Evolutionary conservation across 2,329 filamentous ascomycete genomes (phyloP), one percentile per base, ranked within the genome.

Genomic region (Colletotrichum musicola): DNA sequence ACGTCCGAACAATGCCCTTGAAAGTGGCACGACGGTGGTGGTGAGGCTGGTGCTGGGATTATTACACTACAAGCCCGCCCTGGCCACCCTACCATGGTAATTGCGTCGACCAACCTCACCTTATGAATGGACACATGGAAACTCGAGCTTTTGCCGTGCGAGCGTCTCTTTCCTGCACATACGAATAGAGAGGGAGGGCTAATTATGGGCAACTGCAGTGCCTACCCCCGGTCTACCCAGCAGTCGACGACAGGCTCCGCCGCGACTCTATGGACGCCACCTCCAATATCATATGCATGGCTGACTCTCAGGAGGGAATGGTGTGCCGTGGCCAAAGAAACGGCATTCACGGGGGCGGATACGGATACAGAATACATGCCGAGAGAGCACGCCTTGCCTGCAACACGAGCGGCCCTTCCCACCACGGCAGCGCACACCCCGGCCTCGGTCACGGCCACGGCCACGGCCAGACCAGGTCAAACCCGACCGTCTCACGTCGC

Each of bases 201-300:
- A 61, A 51, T 61, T 42, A 38, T 54, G 54, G 42, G 49, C 59
- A 58, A 53, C 27, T 10, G 30, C 30, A 35, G 30, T 35, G 30
- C 30, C 6, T 25, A 25, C 30, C 22, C 49, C 44, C 18, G 16
- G 42, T 51, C 42, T 50, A 61, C 30, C 30, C 22, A 25, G 42
- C 46, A 64, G 30, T 46, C 44, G 25, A 30, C 46, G 14, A 62
- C 40, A 14, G 50, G 47, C 44, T 18, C 44, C 57, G 58, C 22
- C 35, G 42, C 44, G 30, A 44, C 44, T 59, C 54, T 51, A 50
- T 61, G 62, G 62, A 68, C 65, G 65, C 65, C 62, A 68, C 65
- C 62, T 65, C 50, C 65, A 68, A 68, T 68, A 68, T 68, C 65
- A 38, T 46, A 56, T 65, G 55, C 64, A 68, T 68, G 62, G 62